Evolutionary conservation across 129 eudicot species (phyloP).

Genomic region (Centella asiatica): DNA sequence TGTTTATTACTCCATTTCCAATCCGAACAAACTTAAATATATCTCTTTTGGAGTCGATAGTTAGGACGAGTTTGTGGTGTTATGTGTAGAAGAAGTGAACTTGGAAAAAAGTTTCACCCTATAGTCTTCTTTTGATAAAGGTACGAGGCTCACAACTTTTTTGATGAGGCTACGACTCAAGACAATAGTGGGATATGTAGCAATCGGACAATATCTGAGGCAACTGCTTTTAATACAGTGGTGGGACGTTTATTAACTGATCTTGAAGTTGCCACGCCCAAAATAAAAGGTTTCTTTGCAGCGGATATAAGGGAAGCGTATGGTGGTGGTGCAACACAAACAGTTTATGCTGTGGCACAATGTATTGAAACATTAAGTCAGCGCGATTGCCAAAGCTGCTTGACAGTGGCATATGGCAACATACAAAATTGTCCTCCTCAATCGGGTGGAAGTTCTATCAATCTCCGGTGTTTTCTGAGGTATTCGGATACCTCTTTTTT

Average conservation of each 20-base stretch:
- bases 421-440: constrained; percentile 28
- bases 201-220: constrained; percentile 14
- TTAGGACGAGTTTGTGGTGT: too few relatives aligned
- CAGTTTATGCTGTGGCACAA: constrained; percentile 16
- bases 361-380: constrained; percentile 26
- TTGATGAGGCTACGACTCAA: constrained; percentile 20
- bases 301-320: constrained; percentile 16
- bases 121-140: too few relatives aligned
- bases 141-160: too few relatives aligned
- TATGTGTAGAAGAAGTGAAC: too few relatives aligned
- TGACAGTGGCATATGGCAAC: constrained; percentile 24
- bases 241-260: constrained; percentile 19
- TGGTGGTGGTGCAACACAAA: constrained; percentile 14
- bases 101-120: too few relatives aligned
- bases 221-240: constrained; percentile 14
- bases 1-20: too few relatives aligned
- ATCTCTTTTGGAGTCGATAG: too few relatives aligned
- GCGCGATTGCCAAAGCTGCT: constrained; percentile 29
- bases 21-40: too few relatives aligned
- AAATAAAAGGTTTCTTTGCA: constrained; percentile 28
- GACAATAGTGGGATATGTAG: constrained; percentile 29
- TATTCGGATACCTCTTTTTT: constrained; percentile 22
- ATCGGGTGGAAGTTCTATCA: constrained; percentile 28
- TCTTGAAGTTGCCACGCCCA: constrained; percentile 29
- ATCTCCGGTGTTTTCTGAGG: constrained; percentile 30